Base-by-base conservation (phyloP, 345 rosid genomes). In the Heritiera littoralis region DNA sequence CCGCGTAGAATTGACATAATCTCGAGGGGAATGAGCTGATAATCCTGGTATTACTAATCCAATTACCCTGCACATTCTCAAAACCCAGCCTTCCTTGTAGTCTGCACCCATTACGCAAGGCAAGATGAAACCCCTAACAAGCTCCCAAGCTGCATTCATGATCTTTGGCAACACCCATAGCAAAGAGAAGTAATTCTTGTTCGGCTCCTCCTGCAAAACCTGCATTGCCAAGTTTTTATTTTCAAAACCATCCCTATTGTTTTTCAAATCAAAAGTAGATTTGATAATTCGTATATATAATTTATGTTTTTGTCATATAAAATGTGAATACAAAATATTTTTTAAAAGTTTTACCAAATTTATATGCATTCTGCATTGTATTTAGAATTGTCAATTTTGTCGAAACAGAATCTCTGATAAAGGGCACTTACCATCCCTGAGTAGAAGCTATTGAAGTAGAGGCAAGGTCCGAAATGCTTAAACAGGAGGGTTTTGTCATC, bases 181-280 rank as follows among this genome's bases (percentile, higher is more conserved):
- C 45, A 85, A 49, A n/a, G 73, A 83, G 66, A 88, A 92, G 86
- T 90, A 89, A 82, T 91, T 91, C 87, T 88, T 92, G 84, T 90
- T 91, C 10, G 96, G 97, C 59, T 89, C 93, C 54, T 91, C 95
- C 13, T 54, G 11, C 56, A 88, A 40, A 17, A 89, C 85, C 95
- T 91, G 81, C 55, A 81, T n/a, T 59, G 41, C 41, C 38, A 35
- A 35, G 3, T 35, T 35, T 35, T 35, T 35, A 35, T 35, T 35
- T 35, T 35, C 3, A 35, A 35, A 35, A 35, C 38, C 38, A 35
- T 35, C 3, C 38, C 2, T 35, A 35, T 35, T 35, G 3, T 35
- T 35, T 35, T 35, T 35, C 38, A 35, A 35, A 35, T 3, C 3
- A 35, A 35, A 35, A 35, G 2, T 35, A 35, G 3, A 35, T 3